Evolutionary conservation across 148 eudicot genomes (phyloP).

Genomic region (Nyssa sinensis): DNA sequence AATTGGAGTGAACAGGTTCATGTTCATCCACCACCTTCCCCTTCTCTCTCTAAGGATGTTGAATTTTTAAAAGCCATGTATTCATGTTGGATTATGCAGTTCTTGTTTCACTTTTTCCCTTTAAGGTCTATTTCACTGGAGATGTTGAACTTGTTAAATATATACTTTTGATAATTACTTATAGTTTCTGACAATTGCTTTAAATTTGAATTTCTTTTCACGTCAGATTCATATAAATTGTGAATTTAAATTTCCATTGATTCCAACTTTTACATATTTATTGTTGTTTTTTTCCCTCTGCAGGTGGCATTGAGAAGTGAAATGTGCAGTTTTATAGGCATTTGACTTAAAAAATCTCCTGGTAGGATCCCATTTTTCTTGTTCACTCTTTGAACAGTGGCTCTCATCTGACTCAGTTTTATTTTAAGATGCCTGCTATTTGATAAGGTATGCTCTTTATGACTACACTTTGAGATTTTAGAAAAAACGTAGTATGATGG

Average conservation of each 20-base stretch:
- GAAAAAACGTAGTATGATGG: not conserved
- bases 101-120: too few relatives aligned
- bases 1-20: too few relatives aligned
- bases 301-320: conserved; percentile 5
- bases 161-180: not conserved
- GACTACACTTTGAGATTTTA: not conserved
- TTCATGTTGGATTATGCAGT: too few relatives aligned
- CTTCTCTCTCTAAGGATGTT: too few relatives aligned
- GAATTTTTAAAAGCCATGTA: too few relatives aligned
- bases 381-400: not conserved
- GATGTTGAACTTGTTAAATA: not conserved
- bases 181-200: not conserved
- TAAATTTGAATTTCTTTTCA: not conserved
- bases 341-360: not conserved
- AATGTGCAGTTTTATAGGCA: not conserved
- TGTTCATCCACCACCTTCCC: too few relatives aligned
- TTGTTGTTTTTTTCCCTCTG: not conserved
- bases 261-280: not conserved
- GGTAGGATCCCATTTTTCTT: not conserved
- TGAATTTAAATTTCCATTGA: not conserved
- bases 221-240: not conserved
- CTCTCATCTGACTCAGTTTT: not conserved
- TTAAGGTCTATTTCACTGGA: not conserved
- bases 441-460: not conserved
- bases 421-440: not conserved